Evolutionary conservation across 805 yeast genomes (phyloP).

Genomic region (Monosporozyma yasuniensis): DNA sequence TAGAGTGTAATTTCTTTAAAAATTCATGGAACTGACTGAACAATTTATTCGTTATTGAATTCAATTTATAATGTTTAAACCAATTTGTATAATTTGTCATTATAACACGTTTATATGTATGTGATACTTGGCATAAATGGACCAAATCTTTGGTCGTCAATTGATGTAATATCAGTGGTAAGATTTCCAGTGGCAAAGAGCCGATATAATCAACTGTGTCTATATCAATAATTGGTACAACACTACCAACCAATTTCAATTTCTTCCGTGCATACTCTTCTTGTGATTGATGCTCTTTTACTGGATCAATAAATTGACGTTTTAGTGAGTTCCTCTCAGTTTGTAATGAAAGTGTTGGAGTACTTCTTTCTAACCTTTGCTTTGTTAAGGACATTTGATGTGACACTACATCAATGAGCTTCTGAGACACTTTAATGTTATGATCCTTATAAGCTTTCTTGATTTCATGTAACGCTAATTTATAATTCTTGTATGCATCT

Average conservation of each 20-base stretch:
- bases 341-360: background rate
- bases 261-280: background rate
- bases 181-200: conserved; percentile 22
- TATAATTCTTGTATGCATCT: conserved; percentile 18
- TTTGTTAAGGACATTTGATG: conserved; percentile 12
- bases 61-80: conserved; percentile 15
- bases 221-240: background rate
- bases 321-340: background rate
- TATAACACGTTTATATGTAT: conserved; percentile 15
- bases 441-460: conserved; percentile 9
- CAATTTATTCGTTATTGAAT: conserved; percentile 10
- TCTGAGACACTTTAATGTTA: conserved; percentile 10
- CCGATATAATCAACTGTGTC: conserved; percentile 12
- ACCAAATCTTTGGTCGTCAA: conserved; percentile 16
- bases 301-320: conserved; percentile 17
- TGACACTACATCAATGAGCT: conserved; percentile 8
- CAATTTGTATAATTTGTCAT: conserved; percentile 13
- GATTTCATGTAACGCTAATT: conserved; percentile 10
- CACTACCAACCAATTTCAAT: background rate
- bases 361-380: conserved; percentile 4
- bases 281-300: conserved; percentile 9
- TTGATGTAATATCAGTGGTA: conserved; percentile 12
- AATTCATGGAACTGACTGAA: conserved; percentile 14
- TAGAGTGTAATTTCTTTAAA: conserved; percentile 4
- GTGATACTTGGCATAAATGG: conserved; percentile 14